Conservation (phyloP, 306 rosid genomes). For the Quillaja saponaria region DNA sequence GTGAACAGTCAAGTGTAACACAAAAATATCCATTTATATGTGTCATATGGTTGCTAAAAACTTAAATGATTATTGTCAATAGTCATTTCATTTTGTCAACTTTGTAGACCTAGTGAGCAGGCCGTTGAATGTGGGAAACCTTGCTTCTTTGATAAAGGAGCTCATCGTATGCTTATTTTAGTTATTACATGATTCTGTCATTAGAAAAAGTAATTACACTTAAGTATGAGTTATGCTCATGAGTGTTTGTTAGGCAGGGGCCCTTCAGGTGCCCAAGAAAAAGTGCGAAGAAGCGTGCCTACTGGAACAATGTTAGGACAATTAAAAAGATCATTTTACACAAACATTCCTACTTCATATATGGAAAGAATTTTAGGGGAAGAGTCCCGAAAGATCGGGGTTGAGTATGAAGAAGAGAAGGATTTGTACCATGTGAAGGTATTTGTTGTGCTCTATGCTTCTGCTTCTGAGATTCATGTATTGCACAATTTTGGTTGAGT, state of each 20-base stretch:
- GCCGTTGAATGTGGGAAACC: too few species aligned
- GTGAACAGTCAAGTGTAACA: too few species aligned
- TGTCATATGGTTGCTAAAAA: too few species aligned
- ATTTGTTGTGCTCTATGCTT: conserved; percentile 6
- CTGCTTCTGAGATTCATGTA: not conserved
- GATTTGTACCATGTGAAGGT: conserved; percentile 48
- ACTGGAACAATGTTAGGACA: conserved; percentile 21
- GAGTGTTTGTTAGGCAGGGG: conserved; percentile 28
- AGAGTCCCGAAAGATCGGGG: conserved; percentile 27
- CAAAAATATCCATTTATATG: too few species aligned
- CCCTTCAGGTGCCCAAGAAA: conserved; percentile 28
- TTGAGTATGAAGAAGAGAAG: conserved; percentile 43
- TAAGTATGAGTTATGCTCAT: too few species aligned
- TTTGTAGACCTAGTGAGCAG: too few species aligned
- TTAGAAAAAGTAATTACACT: too few species aligned
- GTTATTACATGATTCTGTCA: too few species aligned
- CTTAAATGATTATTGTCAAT: too few species aligned
- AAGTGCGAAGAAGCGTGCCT: conserved; percentile 2
- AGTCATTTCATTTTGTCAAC: too few species aligned
- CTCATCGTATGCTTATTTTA: too few species aligned
- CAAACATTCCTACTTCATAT: conserved; percentile 35
- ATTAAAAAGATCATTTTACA: conserved; percentile 35
- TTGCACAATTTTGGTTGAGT: not conserved
- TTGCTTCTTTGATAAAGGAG: too few species aligned
- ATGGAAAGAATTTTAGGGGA: conserved; percentile 33